phyloP scores from a whole-genome alignment of 352 stramenopile genomes.

The Phytopythium ostracodes region DNA sequence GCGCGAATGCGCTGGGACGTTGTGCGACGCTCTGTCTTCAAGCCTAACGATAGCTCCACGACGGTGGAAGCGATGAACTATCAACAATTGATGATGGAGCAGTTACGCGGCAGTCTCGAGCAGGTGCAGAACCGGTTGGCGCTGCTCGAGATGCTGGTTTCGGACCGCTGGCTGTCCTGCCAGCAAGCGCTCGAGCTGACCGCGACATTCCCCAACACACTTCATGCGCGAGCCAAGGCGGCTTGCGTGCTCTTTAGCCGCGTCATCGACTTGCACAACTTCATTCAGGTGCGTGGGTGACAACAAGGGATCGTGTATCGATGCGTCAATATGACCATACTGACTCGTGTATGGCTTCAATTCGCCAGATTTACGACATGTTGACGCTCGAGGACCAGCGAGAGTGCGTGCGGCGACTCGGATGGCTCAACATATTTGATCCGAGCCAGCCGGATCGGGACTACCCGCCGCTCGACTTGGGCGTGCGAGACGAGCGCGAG shows the following conservation, averaged over 20 bases:
- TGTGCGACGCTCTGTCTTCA: conserved; percentile 22
- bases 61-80: conserved; percentile 11
- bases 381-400: conserved; percentile 51
- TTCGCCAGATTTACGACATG: conserved; percentile 36
- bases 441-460: conserved; percentile 66
- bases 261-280: conserved; percentile 76
- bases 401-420: conserved; percentile 58
- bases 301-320: neutral
- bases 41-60: neutral
- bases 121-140: conserved; percentile 22
- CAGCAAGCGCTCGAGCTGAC: conserved; percentile 41
- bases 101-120: conserved; percentile 23
- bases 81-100: conserved; percentile 12
- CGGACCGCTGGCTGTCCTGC: conserved; percentile 47
- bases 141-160: conserved; percentile 48
- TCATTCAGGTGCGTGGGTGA: conserved; percentile 44
- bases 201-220: conserved; percentile 34
- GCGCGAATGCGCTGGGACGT: conserved; percentile 37
- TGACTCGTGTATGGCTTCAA: neutral
- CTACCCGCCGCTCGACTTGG: conserved; percentile 69
- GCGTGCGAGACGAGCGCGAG: conserved; percentile 66
- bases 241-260: conserved; percentile 58
- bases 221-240: conserved; percentile 44
- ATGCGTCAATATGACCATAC: neutral
- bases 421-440: conserved; percentile 86